Evolutionary conservation across 345 rosid genomes (phyloP).

Genomic region (Linum trigynum): DNA sequence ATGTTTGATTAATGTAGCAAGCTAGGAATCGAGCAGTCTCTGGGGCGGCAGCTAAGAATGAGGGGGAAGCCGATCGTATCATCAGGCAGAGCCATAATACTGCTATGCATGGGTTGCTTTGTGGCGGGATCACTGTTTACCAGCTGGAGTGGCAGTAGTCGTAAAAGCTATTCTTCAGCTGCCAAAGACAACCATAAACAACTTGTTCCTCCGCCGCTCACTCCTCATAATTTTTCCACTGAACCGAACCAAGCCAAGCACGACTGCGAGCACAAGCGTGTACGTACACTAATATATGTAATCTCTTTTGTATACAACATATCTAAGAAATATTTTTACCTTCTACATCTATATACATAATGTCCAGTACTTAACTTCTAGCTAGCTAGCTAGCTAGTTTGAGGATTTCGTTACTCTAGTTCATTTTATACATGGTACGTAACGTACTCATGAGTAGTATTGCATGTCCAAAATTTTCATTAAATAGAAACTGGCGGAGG

Average conservation of each 20-base stretch:
- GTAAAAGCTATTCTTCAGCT: constrained; percentile 10
- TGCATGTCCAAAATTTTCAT: neutral
- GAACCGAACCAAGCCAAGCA: constrained; percentile 13
- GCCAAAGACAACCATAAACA: constrained; percentile 13
- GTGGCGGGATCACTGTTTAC: constrained; percentile 62
- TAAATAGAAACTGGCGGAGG: constrained; percentile 49
- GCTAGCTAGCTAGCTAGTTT: too few relatives aligned
- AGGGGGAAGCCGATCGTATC: constrained; percentile 38
- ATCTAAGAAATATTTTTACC: too few relatives aligned
- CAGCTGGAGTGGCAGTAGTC: constrained; percentile 30
- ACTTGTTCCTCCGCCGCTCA: constrained; percentile 4
- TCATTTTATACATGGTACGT: too few relatives aligned
- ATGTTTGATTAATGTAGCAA: too few relatives aligned
- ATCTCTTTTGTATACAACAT: too few relatives aligned
- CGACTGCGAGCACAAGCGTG: constrained; percentile 66
- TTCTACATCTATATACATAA: too few relatives aligned
- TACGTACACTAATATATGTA: constrained; percentile 19
- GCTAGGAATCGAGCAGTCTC: too few relatives aligned
- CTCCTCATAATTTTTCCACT: constrained; percentile 18
- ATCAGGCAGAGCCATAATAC: constrained; percentile 53
- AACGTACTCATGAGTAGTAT: neutral
- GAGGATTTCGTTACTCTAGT: too few relatives aligned
- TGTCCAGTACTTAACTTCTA: too few relatives aligned
- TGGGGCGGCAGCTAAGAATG: constrained; percentile 29
- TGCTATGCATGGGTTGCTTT: constrained; percentile 58